Evolutionary conservation across 129 eudicot species (phyloP).

Genomic region (Flaveria ramosissima): DNA sequence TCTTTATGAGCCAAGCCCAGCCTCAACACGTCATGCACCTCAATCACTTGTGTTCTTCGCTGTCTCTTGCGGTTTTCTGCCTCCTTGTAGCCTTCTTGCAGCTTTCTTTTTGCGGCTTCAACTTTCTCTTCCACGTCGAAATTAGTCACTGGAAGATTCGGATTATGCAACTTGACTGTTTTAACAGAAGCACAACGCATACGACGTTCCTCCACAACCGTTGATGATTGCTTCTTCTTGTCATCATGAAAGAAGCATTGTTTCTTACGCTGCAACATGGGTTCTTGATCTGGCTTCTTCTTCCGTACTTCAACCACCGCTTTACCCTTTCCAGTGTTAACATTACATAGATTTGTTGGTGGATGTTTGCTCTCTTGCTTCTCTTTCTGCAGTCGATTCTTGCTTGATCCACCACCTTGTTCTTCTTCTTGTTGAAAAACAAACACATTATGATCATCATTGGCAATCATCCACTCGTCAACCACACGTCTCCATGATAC

Average conservation of each 20-base stretch:
- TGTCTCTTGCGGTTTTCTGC: background rate
- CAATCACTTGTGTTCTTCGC: slow-evolving; percentile 9
- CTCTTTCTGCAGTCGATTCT: background rate
- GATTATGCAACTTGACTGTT: background rate
- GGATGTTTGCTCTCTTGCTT: background rate
- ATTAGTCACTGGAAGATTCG: background rate
- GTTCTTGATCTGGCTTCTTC: background rate
- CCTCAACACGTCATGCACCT: slow-evolving; percentile 1
- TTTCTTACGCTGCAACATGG: background rate
- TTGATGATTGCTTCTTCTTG: background rate
- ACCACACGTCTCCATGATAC: background rate
- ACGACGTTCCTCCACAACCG: background rate
- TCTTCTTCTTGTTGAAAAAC: background rate
- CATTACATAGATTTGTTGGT: background rate
- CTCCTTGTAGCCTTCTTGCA: background rate
- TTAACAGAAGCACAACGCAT: background rate
- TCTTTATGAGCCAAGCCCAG: background rate
- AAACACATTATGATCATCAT: background rate
- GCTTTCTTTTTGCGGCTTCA: slow-evolving; percentile 14
- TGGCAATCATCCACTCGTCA: background rate
- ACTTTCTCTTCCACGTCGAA: background rate
- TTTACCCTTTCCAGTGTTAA: background rate
- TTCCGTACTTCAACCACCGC: too few species aligned
- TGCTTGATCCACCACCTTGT: background rate
- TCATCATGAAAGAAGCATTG: too few species aligned